These are phyloP conservation scores for Cyberlindnera xishuangbannaensis DNA, from an alignment of 805 yeast genomes.

Conservation along the genomic window DNA sequence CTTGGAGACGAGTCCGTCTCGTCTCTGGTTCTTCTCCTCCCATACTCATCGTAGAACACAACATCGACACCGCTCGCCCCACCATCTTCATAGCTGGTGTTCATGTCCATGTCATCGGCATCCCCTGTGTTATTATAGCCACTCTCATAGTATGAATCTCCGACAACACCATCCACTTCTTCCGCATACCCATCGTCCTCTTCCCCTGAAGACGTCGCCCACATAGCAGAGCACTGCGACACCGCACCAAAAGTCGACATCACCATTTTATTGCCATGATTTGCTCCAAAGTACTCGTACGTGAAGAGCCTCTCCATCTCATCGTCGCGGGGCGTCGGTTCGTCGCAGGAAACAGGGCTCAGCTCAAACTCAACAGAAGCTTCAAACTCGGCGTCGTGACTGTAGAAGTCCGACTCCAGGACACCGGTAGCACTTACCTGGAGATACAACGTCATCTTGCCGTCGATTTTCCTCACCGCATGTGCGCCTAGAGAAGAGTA, in stretches of 20 bases:
- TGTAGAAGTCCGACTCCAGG: slow-evolving; percentile 6
- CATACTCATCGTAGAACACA: slow-evolving; percentile 12
- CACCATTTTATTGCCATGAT: slow-evolving; percentile 35
- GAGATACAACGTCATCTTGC: slow-evolving; percentile 2
- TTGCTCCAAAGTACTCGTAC: slow-evolving; percentile 32
- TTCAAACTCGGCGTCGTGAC: slow-evolving; percentile 6
- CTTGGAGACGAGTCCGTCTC: slow-evolving; percentile 7
- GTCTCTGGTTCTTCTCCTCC: slow-evolving; percentile 16
- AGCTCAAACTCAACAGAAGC: slow-evolving; percentile 26
- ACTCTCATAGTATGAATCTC: slow-evolving; percentile 1
- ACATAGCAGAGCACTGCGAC: slow-evolving; percentile 26
- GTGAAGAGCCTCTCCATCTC: slow-evolving; percentile 32
- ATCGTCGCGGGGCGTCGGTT: slow-evolving; percentile 31
- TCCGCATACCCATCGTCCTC: slow-evolving; percentile 6
- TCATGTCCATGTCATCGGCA: slow-evolving; percentile 19
- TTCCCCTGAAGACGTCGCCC: slow-evolving; percentile 1
- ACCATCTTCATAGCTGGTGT: slow-evolving; percentile 7
- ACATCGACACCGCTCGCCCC: slow-evolving; percentile 14
- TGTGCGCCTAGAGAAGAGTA: slow-evolving; percentile 23
- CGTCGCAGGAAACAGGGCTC: slow-evolving; percentile 30
- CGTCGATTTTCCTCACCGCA: slow-evolving; percentile 10
- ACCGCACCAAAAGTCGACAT: slow-evolving; percentile 32
- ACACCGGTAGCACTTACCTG: slow-evolving; percentile 9
- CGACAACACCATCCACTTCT: slow-evolving; percentile 1
- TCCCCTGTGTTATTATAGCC: slow-evolving; percentile 17